phyloP scores from a whole-genome alignment of 2,329 filamentous ascomycete species.

The Diaporthe vaccinii region DNA sequence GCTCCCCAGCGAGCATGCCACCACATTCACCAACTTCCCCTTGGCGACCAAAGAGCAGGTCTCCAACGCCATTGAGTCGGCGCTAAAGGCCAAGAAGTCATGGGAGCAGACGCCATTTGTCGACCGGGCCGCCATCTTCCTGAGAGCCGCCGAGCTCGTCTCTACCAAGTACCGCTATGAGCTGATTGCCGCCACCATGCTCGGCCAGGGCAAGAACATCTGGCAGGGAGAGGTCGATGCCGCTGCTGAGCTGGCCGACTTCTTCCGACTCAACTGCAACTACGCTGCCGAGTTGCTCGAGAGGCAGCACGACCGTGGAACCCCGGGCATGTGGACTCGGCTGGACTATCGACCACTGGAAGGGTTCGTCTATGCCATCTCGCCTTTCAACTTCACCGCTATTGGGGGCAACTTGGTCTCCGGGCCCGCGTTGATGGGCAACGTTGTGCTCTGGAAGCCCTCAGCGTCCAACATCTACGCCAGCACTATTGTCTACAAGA shows the following conservation, averaged over 20 bases:
- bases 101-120: conserved; percentile 92
- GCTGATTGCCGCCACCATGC: conserved; percentile 94
- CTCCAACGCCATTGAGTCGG: conserved; percentile 82
- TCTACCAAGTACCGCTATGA: conserved; percentile 95
- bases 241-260: conserved; percentile 94
- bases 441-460: conserved; percentile 97
- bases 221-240: conserved; percentile 99
- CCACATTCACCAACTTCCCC: conserved; percentile 53
- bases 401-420: conserved; percentile 91
- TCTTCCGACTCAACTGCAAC: conserved; percentile 93
- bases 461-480: conserved; percentile 91
- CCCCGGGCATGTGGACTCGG: conserved; percentile 90
- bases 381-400: conserved; percentile 97
- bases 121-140: conserved; percentile 91
- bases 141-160: conserved; percentile 94
- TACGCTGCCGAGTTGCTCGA: conserved; percentile 93
- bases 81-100: conserved; percentile 83
- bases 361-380: conserved; percentile 94
- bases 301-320: conserved; percentile 87
- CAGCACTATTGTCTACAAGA: conserved; percentile 91
- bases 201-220: conserved; percentile 97
- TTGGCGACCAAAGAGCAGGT: conserved; percentile 72
- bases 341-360: conserved; percentile 91
- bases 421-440: conserved; percentile 89
- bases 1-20: conserved; percentile 52